phyloP scores from a whole-genome alignment of 352 stramenopile genomes.

The Pseudoperonospora humuli region DNA sequence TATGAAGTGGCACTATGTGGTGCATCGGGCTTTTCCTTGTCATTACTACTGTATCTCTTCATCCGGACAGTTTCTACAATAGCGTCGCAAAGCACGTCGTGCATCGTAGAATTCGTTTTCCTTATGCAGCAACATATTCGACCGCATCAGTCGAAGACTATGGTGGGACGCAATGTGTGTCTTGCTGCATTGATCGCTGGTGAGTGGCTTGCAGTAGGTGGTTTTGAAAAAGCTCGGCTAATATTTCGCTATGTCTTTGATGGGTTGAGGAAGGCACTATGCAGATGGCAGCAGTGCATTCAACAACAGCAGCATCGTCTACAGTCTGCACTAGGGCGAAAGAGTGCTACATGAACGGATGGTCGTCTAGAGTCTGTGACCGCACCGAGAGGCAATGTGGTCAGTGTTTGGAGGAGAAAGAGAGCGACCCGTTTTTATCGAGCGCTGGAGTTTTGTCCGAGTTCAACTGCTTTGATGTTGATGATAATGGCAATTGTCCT shows the following conservation, averaged over 20 bases:
- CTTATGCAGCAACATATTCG: background rate
- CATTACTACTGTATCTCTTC: background rate
- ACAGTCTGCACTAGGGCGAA: constrained; percentile 28
- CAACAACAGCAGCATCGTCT: constrained; percentile 3
- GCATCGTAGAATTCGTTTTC: no score
- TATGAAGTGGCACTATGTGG: no score
- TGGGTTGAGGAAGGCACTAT: constrained; percentile 9
- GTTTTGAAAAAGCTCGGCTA: no score
- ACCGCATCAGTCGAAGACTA: background rate
- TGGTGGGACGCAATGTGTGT: constrained; percentile 23
- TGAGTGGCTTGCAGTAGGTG: constrained; percentile 2
- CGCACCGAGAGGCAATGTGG: constrained; percentile 34
- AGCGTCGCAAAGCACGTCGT: no score
- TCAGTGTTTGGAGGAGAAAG: constrained; percentile 29
- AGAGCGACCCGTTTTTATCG: constrained; percentile 18
- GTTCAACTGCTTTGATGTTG: constrained; percentile 40
- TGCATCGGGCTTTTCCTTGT: no score
- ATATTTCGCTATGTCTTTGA: background rate
- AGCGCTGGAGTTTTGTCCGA: constrained; percentile 20
- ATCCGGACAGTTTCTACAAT: no score
- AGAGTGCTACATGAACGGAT: constrained; percentile 42
- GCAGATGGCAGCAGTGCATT: constrained; percentile 14
- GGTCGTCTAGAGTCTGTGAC: constrained; percentile 37
- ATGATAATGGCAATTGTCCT: constrained; percentile 31
- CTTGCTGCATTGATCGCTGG: constrained; percentile 21